Conservation (phyloP, 2,329 filamentous ascomycete genomes). For the Nakataea oryzae region DNA sequence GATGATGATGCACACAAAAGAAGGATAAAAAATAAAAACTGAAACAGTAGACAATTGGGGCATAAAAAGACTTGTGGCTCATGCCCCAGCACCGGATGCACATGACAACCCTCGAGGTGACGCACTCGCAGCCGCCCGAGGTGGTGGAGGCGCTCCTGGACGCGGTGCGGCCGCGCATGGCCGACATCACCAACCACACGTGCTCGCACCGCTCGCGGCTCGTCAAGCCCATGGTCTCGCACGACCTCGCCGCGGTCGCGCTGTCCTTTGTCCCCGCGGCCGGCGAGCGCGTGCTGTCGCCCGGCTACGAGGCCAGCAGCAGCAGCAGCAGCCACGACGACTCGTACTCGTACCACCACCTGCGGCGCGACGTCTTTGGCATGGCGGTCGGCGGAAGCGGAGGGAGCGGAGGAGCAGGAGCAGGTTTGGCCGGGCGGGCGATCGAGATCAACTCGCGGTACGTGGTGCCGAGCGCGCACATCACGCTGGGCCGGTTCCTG, state of each 20-base stretch:
- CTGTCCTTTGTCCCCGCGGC: conserved; percentile 77
- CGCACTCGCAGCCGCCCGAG: conserved; percentile 62
- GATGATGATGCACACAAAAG: neutral
- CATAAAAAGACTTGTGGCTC: conserved; percentile 61
- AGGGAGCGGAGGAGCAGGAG: no score
- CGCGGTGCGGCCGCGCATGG: conserved; percentile 43
- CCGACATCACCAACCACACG: conserved; percentile 55
- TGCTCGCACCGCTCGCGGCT: conserved; percentile 57
- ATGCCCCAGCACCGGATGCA: conserved; percentile 75
- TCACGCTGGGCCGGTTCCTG: conserved; percentile 79
- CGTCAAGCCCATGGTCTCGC: conserved; percentile 73
- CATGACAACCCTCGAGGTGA: conserved; percentile 74
- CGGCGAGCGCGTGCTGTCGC: conserved; percentile 39
- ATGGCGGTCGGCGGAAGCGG: conserved; percentile 46
- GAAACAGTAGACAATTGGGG: neutral
- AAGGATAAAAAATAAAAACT: neutral
- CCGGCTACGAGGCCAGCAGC: conserved; percentile 26
- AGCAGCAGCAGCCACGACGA: conserved; percentile 30
- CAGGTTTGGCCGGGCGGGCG: no score
- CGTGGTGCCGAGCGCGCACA: conserved; percentile 78
- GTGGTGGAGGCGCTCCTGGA: conserved; percentile 57
- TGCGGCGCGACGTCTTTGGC: conserved; percentile 67
- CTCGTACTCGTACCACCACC: conserved; percentile 78
- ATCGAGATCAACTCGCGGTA: conserved; percentile 69
- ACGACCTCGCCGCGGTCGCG: conserved; percentile 76